A percentile compares a stretch with the other conserved stretches of the same genome.
phyloP scores from a whole-genome alignment of 2,329 filamentous ascomycete species.

The Nakataea oryzae region DNA sequence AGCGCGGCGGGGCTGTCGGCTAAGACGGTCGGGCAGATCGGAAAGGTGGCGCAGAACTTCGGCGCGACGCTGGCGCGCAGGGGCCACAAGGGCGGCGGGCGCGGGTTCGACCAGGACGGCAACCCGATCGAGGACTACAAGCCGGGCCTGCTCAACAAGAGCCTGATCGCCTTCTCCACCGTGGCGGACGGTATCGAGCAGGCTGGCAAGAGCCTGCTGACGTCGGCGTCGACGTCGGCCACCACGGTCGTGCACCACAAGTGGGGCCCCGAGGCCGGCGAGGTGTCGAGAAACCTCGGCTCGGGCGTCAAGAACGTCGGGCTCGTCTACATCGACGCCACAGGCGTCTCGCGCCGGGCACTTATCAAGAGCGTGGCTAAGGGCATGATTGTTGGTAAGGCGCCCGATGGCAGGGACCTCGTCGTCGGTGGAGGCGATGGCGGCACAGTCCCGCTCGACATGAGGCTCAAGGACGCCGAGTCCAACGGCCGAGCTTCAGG shows the following conservation, averaged over 20 bases:
- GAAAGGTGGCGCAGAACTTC: constrained; percentile 78
- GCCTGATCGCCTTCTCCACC: constrained; percentile 90
- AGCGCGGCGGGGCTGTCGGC: constrained; percentile 70
- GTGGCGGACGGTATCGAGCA: constrained; percentile 90
- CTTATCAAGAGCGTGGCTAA: constrained; percentile 93
- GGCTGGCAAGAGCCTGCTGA: constrained; percentile 68
- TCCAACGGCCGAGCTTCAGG: background rate
- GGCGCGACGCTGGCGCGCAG: constrained; percentile 63
- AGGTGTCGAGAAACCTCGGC: constrained; percentile 63
- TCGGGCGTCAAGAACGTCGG: constrained; percentile 93
- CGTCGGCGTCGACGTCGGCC: constrained; percentile 65
- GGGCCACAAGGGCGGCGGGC: constrained; percentile 37
- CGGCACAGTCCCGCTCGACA: constrained; percentile 12
- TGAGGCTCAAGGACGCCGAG: constrained; percentile 9
- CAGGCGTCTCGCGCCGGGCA: constrained; percentile 79
- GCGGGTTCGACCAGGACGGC: constrained; percentile 61
- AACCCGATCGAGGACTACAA: constrained; percentile 60
- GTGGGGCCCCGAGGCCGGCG: constrained; percentile 78
- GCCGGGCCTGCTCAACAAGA: constrained; percentile 89
- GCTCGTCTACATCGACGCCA: constrained; percentile 92
- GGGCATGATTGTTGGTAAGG: constrained; percentile 84
- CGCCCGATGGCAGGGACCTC: constrained; percentile 61
- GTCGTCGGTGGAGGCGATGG: constrained; percentile 56
- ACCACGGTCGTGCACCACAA: constrained; percentile 80
- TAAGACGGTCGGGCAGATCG: constrained; percentile 78